Percentiles rank a stretch among this genome's conserved stretches.
phyloP scores from a whole-genome alignment of 495 filamentous ascomycete genomes.

The Hypomontagnella submonticulosa region DNA sequence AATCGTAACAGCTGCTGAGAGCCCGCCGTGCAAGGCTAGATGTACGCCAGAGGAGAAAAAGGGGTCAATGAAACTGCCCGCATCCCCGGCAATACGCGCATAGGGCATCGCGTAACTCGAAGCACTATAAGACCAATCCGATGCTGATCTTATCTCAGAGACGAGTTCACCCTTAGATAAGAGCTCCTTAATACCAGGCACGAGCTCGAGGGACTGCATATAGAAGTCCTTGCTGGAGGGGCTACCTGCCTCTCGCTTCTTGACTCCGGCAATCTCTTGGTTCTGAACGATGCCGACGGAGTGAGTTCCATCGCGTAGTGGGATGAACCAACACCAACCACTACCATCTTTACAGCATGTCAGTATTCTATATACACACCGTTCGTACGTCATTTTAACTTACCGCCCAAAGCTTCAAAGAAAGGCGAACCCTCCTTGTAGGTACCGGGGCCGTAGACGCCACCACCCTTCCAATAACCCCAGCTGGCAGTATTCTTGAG shows the following conservation, averaged over 20 bases:
- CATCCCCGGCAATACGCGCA: constrained; percentile 57
- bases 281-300: constrained; percentile 56
- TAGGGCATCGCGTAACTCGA: constrained; percentile 50
- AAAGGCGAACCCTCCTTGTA: constrained; percentile 48
- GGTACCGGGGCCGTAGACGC: constrained; percentile 46
- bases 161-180: constrained; percentile 46
- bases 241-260: constrained; percentile 47
- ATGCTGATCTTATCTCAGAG: constrained; percentile 50
- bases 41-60: constrained; percentile 62
- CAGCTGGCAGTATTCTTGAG: constrained; percentile 60
- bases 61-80: constrained; percentile 58
- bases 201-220: constrained; percentile 48
- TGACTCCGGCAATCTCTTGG: constrained; percentile 46
- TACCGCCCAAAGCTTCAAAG: constrained; percentile 56
- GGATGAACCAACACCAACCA: constrained; percentile 60
- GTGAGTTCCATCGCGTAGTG: constrained; percentile 55
- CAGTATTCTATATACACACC: background rate
- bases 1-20: constrained; percentile 58
- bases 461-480: constrained; percentile 56
- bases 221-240: constrained; percentile 54
- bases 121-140: constrained; percentile 59
- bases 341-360: constrained; percentile 46
- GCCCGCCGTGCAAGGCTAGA: constrained; percentile 56
- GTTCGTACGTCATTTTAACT: background rate
- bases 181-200: constrained; percentile 40